Base-by-base conservation (phyloP, 805 yeast species). In the Lipomyces japonicus region DNA sequence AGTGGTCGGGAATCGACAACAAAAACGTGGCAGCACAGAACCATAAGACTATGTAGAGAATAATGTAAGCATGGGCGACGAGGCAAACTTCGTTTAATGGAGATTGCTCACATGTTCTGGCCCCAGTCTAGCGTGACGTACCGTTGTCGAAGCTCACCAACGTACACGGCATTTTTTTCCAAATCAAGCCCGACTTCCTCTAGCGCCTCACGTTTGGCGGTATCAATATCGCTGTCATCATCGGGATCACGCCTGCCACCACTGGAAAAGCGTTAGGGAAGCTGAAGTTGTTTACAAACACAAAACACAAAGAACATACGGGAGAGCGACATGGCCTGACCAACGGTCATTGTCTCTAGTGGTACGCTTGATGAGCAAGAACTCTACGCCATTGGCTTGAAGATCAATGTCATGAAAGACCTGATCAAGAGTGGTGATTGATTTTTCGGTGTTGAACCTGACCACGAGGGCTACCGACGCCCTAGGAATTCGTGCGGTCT, bases 131-230 rank as follows among this genome's bases (percentile, higher is more conserved):
- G 59, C 26, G 65, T 63, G 23, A 69, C 63, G 6, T 53, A 61
- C 18, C 71, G 59, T 35, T 68, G 71, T 44, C 66, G 66, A 24
- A 70, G 51, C 3, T 68, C 60, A 4, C 72, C 72, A 16, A 66
- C 63, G 44, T 51, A 61, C 21, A 52, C 31, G 5, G 65, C 70
- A 30, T 60, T 52, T 4, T 39, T 31, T 2, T 30, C 42, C 7
- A 70, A 59, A 50, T 68, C 72, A 3, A 70, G 44, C 5, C 74
- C 74, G 18, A 70, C 71, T 46, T 70, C 74, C 51, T 70, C 74
- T 4, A 10, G 24, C 1, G 73, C 58, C 45, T 70, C 74, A 3
- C 74, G 63, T 14, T 62, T 53, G 0, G 73, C 73, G 0, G 71
- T 61, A 30, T 64, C 67, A 4, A 61, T 37, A 40, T 66, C 68